Conservation (phyloP, 768 basidiomycete genomes). For the Kwoniella sp. region DNA sequence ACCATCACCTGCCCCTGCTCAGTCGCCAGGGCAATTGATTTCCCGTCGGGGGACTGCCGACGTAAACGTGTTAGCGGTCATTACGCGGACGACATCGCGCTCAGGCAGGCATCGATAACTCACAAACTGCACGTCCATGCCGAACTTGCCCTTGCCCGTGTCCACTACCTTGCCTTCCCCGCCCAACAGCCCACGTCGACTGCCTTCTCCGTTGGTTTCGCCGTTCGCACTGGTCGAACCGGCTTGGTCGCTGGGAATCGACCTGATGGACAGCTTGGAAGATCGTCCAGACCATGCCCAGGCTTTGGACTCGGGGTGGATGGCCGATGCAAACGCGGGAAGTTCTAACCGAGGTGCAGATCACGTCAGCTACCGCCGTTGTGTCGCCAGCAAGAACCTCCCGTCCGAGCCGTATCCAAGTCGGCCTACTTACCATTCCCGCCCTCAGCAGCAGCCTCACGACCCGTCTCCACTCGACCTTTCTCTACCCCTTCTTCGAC, state of each 20-base stretch:
- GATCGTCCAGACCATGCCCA: slow-evolving; percentile 47
- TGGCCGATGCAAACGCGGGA: slow-evolving; percentile 76
- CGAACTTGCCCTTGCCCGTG: slow-evolving; percentile 49
- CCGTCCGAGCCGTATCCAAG: no score
- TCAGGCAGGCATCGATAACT: slow-evolving; percentile 66
- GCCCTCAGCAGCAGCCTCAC: slow-evolving; percentile 56
- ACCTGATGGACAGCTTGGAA: slow-evolving; percentile 35
- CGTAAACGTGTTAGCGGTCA: background rate
- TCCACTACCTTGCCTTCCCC: slow-evolving; percentile 45
- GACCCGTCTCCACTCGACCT: slow-evolving; percentile 70
- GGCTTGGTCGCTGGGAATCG: slow-evolving; percentile 12
- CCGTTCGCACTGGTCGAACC: slow-evolving; percentile 6
- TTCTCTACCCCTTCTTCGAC: slow-evolving; percentile 60
- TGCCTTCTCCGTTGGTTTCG: slow-evolving; percentile 12
- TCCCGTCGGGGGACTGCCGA: slow-evolving; percentile 84
- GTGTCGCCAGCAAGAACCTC: no score
- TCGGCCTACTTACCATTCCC: slow-evolving; percentile 75
- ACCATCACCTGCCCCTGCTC: slow-evolving; percentile 86
- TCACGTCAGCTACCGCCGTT: no score
- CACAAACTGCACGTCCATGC: slow-evolving; percentile 51
- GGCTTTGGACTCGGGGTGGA: slow-evolving; percentile 58
- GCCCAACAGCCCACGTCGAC: slow-evolving; percentile 15
- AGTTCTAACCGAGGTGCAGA: slow-evolving; percentile 20
- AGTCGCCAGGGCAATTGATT: slow-evolving; percentile 70
- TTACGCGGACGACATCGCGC: slow-evolving; percentile 56